Base-by-base conservation (phyloP, 31 red algal genomes). In the Odonthalia washingtoniensis region DNA sequence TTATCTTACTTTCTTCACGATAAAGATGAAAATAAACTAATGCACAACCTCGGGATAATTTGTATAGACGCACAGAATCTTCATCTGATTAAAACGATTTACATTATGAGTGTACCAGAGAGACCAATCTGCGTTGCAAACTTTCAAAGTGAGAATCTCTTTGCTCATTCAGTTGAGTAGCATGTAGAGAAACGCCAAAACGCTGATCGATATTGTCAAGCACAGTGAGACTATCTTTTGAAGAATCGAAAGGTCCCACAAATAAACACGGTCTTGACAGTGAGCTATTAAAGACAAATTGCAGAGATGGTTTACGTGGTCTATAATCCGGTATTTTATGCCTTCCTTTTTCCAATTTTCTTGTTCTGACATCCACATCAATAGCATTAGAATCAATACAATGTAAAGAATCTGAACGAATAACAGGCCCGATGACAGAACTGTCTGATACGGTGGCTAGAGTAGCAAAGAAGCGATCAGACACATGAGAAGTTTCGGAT, bases 241-340 rank as follows among this genome's bases (percentile, higher is more conserved):
- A n/a, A 26, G 65, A 57, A 16, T 40, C 32, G 46, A 91, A 85
- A 2, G 89, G 89, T 2, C 61, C 80, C 16, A 65, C 61, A 62
- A 91, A 91, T 31, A 91, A 77, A 43, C 89, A 91, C 57, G 89
- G 89, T 53, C 77, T 28, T 2, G 46, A 41, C n/a, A n/a, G n/a
- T n/a, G n/a, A n/a, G 21, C 68, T 76, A 1, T 38, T 16, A 1
- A 26, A 41, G 24, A 90, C 40, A 77, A 90, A 90, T 34, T 81
- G 77, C 26, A 83, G 35, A 34, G 67, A 74, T 67, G 78, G 66
- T 26, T 41, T 40, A 1, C 78, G 12, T 18, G 87, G 77, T 37
- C 5, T 74, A 28, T 53, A 81, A 32, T 76, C 53, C 1, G 77
- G 69, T 40, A 82, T 5, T 16, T 60, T 63, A 3, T 46, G 33